Percentiles rank a stretch among this genome's conserved stretches.
These are phyloP conservation scores for Eragrostis nindensis DNA, from an alignment of 176 grass and related monocot species.

Conservation along the genomic window DNA sequence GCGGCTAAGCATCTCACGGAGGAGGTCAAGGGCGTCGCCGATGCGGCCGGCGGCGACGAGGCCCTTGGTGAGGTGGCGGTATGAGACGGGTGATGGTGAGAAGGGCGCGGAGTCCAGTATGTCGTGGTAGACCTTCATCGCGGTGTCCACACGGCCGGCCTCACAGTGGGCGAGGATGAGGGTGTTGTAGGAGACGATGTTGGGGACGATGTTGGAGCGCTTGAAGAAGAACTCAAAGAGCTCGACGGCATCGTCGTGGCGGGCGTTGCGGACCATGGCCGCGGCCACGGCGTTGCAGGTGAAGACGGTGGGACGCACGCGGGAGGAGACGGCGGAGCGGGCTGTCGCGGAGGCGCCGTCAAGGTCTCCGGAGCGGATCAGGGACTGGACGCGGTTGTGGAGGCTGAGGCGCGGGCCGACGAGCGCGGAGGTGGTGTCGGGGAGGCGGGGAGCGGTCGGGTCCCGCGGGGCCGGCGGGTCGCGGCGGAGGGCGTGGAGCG, in stretches of 20 bases:
- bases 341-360: constrained; percentile 21
- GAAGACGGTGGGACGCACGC: constrained; percentile 67
- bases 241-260: constrained; percentile 48
- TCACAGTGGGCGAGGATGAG: constrained; percentile 54
- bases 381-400: constrained; percentile 40
- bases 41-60: constrained; percentile 51
- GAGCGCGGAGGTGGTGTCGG: constrained; percentile 32
- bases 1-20: constrained; percentile 57
- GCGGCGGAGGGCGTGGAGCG: constrained; percentile 48
- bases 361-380: constrained; percentile 30
- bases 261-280: constrained; percentile 46
- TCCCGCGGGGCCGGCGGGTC: constrained; percentile 29
- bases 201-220: constrained; percentile 53
- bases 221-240: constrained; percentile 63
- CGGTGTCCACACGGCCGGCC: constrained; percentile 45
- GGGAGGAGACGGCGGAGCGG: constrained; percentile 44
- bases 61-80: constrained; percentile 65
- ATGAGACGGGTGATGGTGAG: constrained; percentile 51
- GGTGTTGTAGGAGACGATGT: constrained; percentile 69
- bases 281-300: constrained; percentile 64
- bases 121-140: constrained; percentile 47
- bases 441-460: constrained; percentile 36
- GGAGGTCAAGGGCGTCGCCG: constrained; percentile 50
- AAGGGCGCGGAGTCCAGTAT: constrained; percentile 52
- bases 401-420: constrained; percentile 37